Conservation (phyloP, 345 rosid species). For the Euphorbia tirucalli region DNA sequence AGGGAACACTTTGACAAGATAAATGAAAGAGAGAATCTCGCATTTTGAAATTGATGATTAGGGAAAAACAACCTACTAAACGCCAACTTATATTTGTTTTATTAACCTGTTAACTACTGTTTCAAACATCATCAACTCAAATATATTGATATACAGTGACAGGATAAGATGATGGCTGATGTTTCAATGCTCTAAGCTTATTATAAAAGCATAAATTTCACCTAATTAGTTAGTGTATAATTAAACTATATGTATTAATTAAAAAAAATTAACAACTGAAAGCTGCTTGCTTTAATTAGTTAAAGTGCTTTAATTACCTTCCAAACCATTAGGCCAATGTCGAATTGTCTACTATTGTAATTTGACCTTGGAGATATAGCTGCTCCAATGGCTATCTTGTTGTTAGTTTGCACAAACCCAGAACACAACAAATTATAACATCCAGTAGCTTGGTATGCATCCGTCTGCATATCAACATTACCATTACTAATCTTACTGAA, state of each 20-base stretch:
- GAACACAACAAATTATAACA: conserved; percentile 37
- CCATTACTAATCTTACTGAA: not conserved
- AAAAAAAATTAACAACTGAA: not conserved
- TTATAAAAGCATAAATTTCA: not conserved
- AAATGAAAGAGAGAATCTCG: conserved; percentile 23
- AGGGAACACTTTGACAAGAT: conserved; percentile 28
- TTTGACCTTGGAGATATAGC: conserved; percentile 36
- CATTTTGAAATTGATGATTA: conserved; percentile 15
- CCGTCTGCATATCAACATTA: conserved; percentile 22
- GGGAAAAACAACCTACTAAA: conserved; percentile 16
- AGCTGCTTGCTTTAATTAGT: not conserved
- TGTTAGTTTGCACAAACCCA: conserved; percentile 37
- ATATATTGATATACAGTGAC: not conserved
- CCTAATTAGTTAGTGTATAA: not conserved
- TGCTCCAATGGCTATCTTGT: conserved; percentile 36
- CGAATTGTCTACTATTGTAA: conserved; percentile 29
- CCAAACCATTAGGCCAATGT: conserved; percentile 34
- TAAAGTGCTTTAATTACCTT: conserved; percentile 17
- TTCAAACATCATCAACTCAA: not conserved
- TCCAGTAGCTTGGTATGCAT: conserved; percentile 38
- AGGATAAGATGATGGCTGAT: conserved; percentile 1
- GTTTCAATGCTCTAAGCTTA: not conserved
- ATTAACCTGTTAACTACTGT: not conserved
- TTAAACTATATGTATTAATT: too few relatives aligned
- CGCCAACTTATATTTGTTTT: conserved; percentile 12